Conservation (phyloP, 768 basidiomycete species). For the Suillus spraguei region DNA sequence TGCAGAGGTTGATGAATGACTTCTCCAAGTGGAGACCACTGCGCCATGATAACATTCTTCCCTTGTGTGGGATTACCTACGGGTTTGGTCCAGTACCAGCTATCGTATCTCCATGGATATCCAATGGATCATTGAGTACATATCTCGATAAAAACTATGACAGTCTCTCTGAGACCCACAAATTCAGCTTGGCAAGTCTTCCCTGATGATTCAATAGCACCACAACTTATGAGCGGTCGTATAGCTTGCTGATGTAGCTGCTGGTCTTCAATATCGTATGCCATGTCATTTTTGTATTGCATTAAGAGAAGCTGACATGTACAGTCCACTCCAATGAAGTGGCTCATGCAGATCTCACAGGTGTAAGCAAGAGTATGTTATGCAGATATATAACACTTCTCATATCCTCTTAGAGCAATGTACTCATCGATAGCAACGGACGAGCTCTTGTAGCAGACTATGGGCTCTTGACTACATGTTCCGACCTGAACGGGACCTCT, state of each 20-base stretch:
- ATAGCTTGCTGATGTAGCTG: constrained; percentile 12
- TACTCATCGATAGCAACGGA: not conserved
- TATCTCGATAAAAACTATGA: constrained; percentile 17
- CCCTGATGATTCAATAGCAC: not conserved
- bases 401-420: constrained; percentile 1
- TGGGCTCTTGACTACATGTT: not conserved
- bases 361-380: not conserved
- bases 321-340: not conserved
- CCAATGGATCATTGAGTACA: constrained; percentile 19
- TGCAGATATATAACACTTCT: not conserved
- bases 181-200: constrained; percentile 7
- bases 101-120: constrained; percentile 23
- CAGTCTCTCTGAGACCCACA: not conserved
- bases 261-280: constrained; percentile 14
- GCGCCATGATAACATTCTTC: constrained; percentile 41
- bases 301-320: not conserved
- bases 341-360: constrained; percentile 7
- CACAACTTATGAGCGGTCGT: not conserved
- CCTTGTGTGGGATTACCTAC: constrained; percentile 37
- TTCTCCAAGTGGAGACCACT: constrained; percentile 20
- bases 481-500: not conserved
- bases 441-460: constrained; percentile 1
- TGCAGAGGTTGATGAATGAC: not conserved
- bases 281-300: not conserved
- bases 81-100: constrained; percentile 21